Evolutionary conservation across 192 early-diverging fungal genomes (phyloP), one percentile per base, ranked within the genome.

Genomic region (Backusella macrospora): DNA sequence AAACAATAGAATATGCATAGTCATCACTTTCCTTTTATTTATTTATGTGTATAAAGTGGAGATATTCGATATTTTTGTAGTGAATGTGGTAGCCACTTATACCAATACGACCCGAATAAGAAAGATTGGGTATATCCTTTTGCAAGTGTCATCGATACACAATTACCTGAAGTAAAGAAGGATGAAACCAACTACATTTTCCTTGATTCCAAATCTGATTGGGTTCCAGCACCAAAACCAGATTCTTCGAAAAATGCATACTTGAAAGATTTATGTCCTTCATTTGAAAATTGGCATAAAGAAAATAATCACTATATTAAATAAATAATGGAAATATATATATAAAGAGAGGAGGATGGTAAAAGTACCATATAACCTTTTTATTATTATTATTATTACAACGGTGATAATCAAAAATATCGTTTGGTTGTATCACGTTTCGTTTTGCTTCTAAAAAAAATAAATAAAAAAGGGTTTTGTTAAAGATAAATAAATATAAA

Each of bases 241-340:
- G 69, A 49, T 23, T 18, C 70, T 15, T 37, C 68, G 23, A 72
- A 73, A 9, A 75, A 84, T 48, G 18, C 65, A 68, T 90, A 85
- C 80, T 76, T 80, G 8, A 79, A 85, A 47, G 89, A 90, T 68
- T 88, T 86, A 3, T 42, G 78, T 6, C 76, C 65, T 45, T 87
- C 87, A 49, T 68, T 90, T 5, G 83, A 86, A 59, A 71, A 86
- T 23, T 90, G 89, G 89, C 89, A 90, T 75, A 83, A 85, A 62
- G 59, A 81, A 13, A 70, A 85, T 43, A 75, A 73, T 5, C 42
- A 79, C 59, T 78, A 72, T 62, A 66, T 71, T 34, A 76, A 81
- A 45, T 49, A 45, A 76, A 45, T 40, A 34, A 2, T 34, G 29
- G 2, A 34, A 34, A 34, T 0, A 34, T 0, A 34, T 0, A 34